These are phyloP conservation scores for Eucalyptus paniculata DNA, from an alignment of 345 rosid species.

Conservation along the genomic window DNA sequence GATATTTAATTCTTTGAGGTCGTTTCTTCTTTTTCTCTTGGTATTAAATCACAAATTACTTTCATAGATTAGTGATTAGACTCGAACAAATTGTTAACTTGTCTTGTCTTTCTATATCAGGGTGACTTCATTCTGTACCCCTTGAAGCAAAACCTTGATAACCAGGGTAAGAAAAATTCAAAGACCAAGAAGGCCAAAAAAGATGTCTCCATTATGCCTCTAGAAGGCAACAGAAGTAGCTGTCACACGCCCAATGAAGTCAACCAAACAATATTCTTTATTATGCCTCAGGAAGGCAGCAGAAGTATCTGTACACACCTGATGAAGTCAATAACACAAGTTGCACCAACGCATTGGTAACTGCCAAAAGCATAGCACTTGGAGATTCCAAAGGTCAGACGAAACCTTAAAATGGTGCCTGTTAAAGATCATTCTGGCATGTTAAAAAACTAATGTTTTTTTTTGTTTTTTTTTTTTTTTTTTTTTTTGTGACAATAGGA, in stretches of 20 bases:
- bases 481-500: not conserved
- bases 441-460: not conserved
- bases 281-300: not conserved
- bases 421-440: not conserved
- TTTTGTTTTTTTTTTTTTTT: not conserved
- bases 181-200: not conserved
- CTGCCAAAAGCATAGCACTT: not conserved
- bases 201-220: not conserved
- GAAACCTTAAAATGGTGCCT: not conserved
- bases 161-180: not conserved
- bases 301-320: not conserved
- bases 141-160: not conserved
- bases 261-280: not conserved
- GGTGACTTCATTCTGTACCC: not conserved
- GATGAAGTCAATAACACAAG: not conserved
- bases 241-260: not conserved
- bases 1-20: not conserved
- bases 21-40: not conserved
- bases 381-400: not conserved
- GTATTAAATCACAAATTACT: not conserved
- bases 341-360: not conserved
- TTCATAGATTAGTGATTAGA: not conserved
- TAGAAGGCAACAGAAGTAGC: not conserved
- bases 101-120: not conserved
- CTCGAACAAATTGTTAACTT: not conserved